Base-by-base conservation (phyloP, 495 filamentous ascomycete species). In the Podospora australis region DNA sequence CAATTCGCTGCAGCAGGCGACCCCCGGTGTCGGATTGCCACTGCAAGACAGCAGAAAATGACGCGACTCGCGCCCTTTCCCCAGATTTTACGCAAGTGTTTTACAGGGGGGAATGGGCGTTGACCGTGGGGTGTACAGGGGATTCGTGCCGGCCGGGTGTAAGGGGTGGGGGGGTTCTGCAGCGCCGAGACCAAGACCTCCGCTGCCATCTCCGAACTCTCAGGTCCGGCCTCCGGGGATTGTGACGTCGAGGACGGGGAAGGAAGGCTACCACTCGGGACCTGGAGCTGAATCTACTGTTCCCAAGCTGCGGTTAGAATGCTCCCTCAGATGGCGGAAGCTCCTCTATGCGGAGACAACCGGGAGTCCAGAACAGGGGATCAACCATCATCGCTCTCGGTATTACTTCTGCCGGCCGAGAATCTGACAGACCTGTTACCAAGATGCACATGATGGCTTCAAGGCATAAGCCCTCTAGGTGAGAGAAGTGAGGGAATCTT, bases 61-160 rank as follows among this genome's bases (percentile, higher is more conserved):
- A 49, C 50, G 44, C 55, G 50, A 57, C 47, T 52, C 51, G 53
- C 32, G 28, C 9, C 28, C 53, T 50, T 28, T 43, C 55, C 54
- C 57, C 54, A 48, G 54, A 28, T 58, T 57, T 58, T 53, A 58
- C 44, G 43, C 41, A 50, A 55, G 44, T 43, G 39, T 28, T 57
- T 54, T 58, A 54, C 50, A 54, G 45, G 54, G 57, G 50, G 39
- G 21, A 22, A 39, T 40, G 13, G 14, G 51, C 44, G 20, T 23
- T 32, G 44, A 9, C 23, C 48, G 58, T 55, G 54, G 57, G 57
- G 55, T 55, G 40, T 10, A 38, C 29, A 39, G 35, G 35, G 49
- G 17, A 17, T 25, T 41, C 14, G 26, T 30, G 46, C 52, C 21
- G 11, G 22, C 46, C 40, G 24, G 42, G 45, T 41, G 48, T n/a